These are phyloP conservation scores for Tetracladium setigerum DNA, from an alignment of 495 filamentous ascomycete genomes.

Conservation along the genomic window DNA sequence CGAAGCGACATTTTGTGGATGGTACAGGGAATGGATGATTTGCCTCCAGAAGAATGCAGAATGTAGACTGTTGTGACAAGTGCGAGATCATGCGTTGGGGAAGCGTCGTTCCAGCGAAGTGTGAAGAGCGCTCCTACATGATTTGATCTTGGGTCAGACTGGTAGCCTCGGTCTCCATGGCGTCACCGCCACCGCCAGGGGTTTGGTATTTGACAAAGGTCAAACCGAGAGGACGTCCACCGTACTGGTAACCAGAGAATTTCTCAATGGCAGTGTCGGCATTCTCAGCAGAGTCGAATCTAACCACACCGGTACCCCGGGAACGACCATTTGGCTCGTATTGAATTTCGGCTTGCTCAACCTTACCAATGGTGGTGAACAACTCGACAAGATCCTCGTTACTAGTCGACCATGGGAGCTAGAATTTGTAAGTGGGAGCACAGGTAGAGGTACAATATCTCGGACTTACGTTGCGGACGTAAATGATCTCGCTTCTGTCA, in stretches of 20 bases:
- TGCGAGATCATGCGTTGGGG: neutral
- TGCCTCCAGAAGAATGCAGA: neutral
- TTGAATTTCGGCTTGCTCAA: slow-evolving; percentile 96
- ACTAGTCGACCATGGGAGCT: slow-evolving; percentile 98
- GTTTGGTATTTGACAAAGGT: slow-evolving; percentile 87
- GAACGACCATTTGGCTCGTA: slow-evolving; percentile 96
- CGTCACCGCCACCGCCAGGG: slow-evolving; percentile 52
- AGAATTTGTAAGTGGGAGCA: slow-evolving; percentile 11
- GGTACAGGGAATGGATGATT: slow-evolving; percentile 9
- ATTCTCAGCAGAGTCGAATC: slow-evolving; percentile 76
- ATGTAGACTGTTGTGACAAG: slow-evolving; percentile 3
- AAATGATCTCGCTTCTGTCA: slow-evolving; percentile 77
- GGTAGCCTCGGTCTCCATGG: slow-evolving; percentile 78
- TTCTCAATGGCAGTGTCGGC: slow-evolving; percentile 93
- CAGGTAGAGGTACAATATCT: neutral
- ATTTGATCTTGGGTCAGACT: slow-evolving; percentile 93
- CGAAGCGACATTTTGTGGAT: neutral
- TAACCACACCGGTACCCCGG: slow-evolving; percentile 88
- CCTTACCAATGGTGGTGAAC: slow-evolving; percentile 96
- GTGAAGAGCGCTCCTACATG: slow-evolving; percentile 53
- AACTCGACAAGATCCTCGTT: slow-evolving; percentile 95
- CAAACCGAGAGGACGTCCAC: slow-evolving; percentile 86
- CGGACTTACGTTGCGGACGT: slow-evolving; percentile 87
- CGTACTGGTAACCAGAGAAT: slow-evolving; percentile 96
- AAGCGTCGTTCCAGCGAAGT: neutral